These are phyloP conservation scores for Tricharina praecox DNA, from an alignment of 495 filamentous ascomycete species.

Conservation along the genomic window DNA sequence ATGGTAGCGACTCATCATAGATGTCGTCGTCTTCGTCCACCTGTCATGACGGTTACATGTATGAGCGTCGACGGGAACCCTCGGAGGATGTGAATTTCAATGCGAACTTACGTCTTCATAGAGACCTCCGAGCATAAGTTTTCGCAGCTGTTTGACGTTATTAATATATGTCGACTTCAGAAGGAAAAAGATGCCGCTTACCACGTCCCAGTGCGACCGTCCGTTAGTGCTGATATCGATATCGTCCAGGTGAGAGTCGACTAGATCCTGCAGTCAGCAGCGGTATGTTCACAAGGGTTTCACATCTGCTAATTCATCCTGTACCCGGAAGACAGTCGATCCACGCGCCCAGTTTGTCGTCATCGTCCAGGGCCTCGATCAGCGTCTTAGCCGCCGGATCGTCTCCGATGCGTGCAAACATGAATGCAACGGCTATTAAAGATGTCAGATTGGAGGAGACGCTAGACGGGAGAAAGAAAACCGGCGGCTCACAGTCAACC, in stretches of 20 bases:
- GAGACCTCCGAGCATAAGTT: background rate
- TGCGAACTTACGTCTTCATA: background rate
- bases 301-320: too few relatives aligned
- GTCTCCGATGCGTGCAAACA: constrained; percentile 54
- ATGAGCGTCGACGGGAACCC: background rate
- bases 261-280: background rate
- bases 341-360: constrained; percentile 39
- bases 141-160: background rate
- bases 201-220: background rate
- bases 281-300: background rate
- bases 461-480: constrained; percentile 13
- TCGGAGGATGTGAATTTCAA: background rate
- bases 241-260: background rate
- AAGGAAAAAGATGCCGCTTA: background rate
- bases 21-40: background rate
- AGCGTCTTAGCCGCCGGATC: constrained; percentile 45
- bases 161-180: background rate
- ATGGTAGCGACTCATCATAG: background rate
- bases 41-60: background rate
- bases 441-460: constrained; percentile 30
- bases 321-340: constrained; percentile 31
- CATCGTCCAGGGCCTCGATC: constrained; percentile 41
- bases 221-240: background rate
- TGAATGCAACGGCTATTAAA: constrained; percentile 41
- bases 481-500: background rate